phyloP scores from a whole-genome alignment of 306 rosid species.

The Myrica gale region DNA sequence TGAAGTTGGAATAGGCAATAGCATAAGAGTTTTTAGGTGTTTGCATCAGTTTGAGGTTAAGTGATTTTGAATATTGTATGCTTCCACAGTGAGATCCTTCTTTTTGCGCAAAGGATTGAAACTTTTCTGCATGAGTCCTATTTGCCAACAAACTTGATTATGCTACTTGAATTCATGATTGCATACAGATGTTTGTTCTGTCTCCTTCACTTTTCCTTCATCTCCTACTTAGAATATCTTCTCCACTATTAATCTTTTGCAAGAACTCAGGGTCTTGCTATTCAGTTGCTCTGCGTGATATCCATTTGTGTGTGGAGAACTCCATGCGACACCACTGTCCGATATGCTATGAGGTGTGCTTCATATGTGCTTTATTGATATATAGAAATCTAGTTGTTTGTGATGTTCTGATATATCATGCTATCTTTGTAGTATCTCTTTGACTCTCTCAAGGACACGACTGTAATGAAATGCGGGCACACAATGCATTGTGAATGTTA shows the following conservation, averaged over 20 bases:
- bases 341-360: conserved; percentile 86
- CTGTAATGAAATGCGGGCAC: conserved; percentile 98
- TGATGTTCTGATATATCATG: conserved; percentile 16
- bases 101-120: too few species aligned
- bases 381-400: not conserved
- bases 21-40: not conserved
- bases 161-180: too few species aligned
- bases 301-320: conserved; percentile 88
- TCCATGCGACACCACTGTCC: conserved; percentile 98
- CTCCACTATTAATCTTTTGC: not conserved
- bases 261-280: conserved; percentile 76
- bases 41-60: not conserved
- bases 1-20: not conserved
- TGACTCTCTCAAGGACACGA: conserved; percentile 73
- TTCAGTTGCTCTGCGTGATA: conserved; percentile 57
- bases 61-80: too few species aligned
- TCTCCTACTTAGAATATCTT: not conserved
- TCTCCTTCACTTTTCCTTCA: not conserved
- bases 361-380: conserved; percentile 14
- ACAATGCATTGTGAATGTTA: conserved; percentile 88
- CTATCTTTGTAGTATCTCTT: conserved; percentile 63
- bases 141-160: too few species aligned
- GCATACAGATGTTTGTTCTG: not conserved
- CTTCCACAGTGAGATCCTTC: too few species aligned
- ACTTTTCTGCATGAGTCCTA: too few species aligned